Percentiles rank a stretch among this genome's conserved stretches.
These are phyloP conservation scores for Amphibolis antarctica DNA, from an alignment of 106 monocot genomes.

Conservation along the genomic window DNA sequence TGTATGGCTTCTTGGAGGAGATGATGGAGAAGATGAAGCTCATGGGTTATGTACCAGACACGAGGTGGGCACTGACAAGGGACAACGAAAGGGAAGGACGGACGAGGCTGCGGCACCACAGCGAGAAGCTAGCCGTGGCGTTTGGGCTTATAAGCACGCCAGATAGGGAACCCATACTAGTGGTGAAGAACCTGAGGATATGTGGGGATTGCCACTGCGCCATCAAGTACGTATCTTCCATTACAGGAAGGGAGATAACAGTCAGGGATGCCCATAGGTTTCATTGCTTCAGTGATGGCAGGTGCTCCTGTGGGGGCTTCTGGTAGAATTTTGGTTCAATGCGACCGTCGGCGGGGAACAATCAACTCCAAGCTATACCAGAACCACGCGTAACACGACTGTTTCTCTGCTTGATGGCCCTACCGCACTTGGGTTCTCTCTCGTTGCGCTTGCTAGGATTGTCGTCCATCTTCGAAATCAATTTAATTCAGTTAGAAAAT, in stretches of 20 bases:
- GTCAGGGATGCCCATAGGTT: constrained; percentile 74
- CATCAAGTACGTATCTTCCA: constrained; percentile 43
- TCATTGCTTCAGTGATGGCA: constrained; percentile 54
- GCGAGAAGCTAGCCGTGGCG: constrained; percentile 63
- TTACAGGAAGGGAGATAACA: constrained; percentile 42
- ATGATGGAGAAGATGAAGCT: constrained; percentile 26
- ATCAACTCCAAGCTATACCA: no score
- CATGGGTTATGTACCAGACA: constrained; percentile 30
- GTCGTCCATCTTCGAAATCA: no score
- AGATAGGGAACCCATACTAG: constrained; percentile 38
- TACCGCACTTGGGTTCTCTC: no score
- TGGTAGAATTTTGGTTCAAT: constrained; percentile 23
- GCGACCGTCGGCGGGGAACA: no score
- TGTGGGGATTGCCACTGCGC: constrained; percentile 76
- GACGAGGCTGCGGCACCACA: constrained; percentile 35
- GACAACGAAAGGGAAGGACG: constrained; percentile 21
- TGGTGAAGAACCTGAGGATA: constrained; percentile 79
- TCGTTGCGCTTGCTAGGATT: no score
- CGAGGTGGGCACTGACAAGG: constrained; percentile 23
- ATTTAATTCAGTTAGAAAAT: no score
- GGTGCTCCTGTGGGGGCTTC: constrained; percentile 68
- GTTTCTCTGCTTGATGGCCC: no score
- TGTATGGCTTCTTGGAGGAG: constrained; percentile 27
- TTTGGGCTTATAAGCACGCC: constrained; percentile 53
- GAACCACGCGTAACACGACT: no score